These are phyloP conservation scores for Funneliformis geosporum DNA, from an alignment of 192 early-diverging fungal genomes.

Conservation along the genomic window DNA sequence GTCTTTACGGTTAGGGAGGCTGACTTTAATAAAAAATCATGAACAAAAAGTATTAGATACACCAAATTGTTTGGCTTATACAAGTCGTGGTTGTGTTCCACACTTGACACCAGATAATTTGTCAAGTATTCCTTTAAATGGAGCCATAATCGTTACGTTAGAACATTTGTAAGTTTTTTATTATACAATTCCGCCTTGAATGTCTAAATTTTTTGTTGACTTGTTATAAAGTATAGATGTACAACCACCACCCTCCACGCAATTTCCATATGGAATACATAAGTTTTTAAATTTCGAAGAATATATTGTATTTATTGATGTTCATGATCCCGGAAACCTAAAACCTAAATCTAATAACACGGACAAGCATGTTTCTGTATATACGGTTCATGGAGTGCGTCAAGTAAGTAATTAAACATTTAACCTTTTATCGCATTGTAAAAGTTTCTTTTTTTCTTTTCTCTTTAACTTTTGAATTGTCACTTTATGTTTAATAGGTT, in stretches of 20 bases:
- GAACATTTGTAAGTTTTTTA: constrained; percentile 44
- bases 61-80: constrained; percentile 57
- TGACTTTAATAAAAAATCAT: background rate
- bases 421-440: no score
- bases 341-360: constrained; percentile 45
- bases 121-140: constrained; percentile 39
- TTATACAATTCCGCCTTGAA: background rate
- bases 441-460: background rate
- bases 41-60: constrained; percentile 39
- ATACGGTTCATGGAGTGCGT: constrained; percentile 53
- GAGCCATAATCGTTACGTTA: constrained; percentile 47
- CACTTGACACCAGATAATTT: constrained; percentile 58
- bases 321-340: constrained; percentile 49
- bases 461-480: background rate
- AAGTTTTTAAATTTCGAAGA: constrained; percentile 52
- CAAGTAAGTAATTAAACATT: constrained; percentile 40
- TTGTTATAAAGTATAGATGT: constrained; percentile 5
- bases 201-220: background rate
- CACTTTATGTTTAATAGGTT: background rate
- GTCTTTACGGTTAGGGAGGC: constrained; percentile 13
- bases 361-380: constrained; percentile 53
- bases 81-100: constrained; percentile 52
- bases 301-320: constrained; percentile 49
- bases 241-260: constrained; percentile 39
- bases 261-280: constrained; percentile 43